phyloP scores from a whole-genome alignment of 345 rosid genomes.

The Barbarea vulgaris region DNA sequence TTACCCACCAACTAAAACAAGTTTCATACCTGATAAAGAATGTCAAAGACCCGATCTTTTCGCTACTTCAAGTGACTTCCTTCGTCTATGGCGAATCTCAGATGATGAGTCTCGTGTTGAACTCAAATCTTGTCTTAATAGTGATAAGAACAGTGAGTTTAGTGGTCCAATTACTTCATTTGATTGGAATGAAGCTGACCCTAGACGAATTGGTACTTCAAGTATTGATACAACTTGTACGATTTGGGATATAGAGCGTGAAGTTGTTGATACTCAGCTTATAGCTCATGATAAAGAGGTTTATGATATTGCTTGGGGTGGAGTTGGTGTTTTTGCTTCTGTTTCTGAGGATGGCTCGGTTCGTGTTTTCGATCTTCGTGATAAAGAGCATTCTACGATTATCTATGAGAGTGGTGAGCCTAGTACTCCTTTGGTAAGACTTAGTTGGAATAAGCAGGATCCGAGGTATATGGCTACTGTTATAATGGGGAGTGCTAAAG shows the following conservation, averaged over 20 bases:
- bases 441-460: slow-evolving; percentile 97
- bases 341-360: slow-evolving; percentile 89
- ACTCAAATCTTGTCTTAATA: slow-evolving; percentile 62
- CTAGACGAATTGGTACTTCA: slow-evolving; percentile 84
- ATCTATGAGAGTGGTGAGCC: slow-evolving; percentile 91
- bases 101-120: slow-evolving; percentile 70
- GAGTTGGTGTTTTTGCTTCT: slow-evolving; percentile 89
- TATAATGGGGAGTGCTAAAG: slow-evolving; percentile 84
- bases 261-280: slow-evolving; percentile 83
- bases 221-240: slow-evolving; percentile 94
- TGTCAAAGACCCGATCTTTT: slow-evolving; percentile 80
- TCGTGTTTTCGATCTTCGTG: slow-evolving; percentile 82
- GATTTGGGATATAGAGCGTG: slow-evolving; percentile 90
- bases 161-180: slow-evolving; percentile 94
- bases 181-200: slow-evolving; percentile 97
- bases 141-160: slow-evolving; percentile 83
- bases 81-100: slow-evolving; percentile 77
- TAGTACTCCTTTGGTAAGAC: slow-evolving; percentile 72
- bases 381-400: slow-evolving; percentile 90
- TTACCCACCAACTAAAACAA: slow-evolving; percentile 80
- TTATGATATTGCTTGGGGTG: slow-evolving; percentile 96
- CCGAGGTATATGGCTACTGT: slow-evolving; percentile 96
- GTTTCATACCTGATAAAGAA: slow-evolving; percentile 89
- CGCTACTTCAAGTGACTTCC: slow-evolving; percentile 88
- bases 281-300: slow-evolving; percentile 96